These are phyloP conservation scores for Acmispon strigosus DNA, from an alignment of 306 rosid species.

Conservation along the genomic window DNA sequence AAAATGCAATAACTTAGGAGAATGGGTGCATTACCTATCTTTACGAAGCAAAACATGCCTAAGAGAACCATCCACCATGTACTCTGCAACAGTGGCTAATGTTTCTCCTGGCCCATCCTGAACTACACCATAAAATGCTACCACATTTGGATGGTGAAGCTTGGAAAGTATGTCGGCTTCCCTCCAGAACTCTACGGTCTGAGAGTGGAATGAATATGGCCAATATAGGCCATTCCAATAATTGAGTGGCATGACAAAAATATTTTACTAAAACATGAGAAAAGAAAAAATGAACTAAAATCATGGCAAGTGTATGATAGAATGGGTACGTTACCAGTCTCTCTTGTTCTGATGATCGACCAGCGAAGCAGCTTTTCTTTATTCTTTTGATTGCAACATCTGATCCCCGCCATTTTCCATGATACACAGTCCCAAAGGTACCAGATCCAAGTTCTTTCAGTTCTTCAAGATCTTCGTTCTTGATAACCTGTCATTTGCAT, in stretches of 20 bases:
- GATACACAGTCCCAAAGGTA: conserved; percentile 93
- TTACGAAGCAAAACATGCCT: conserved; percentile 82
- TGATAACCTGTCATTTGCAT: conserved; percentile 58
- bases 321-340: conserved; percentile 55
- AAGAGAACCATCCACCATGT: conserved; percentile 92
- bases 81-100: conserved; percentile 83
- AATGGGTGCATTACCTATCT: conserved; percentile 55
- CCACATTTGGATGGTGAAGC: conserved; percentile 98
- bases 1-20: conserved; percentile 6
- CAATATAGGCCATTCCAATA: neutral
- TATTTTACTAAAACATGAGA: neutral
- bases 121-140: conserved; percentile 94
- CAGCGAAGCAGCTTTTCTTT: conserved; percentile 86
- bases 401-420: conserved; percentile 93
- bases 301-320: neutral
- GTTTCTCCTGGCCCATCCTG: conserved; percentile 95
- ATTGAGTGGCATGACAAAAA: neutral
- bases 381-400: conserved; percentile 97
- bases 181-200: conserved; percentile 89
- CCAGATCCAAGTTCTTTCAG: conserved; percentile 84
- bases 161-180: conserved; percentile 97
- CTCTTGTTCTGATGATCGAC: conserved; percentile 89
- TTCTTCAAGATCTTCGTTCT: conserved; percentile 90
- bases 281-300: conserved; percentile 1
- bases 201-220: conserved; percentile 24